phyloP scores from a whole-genome alignment of 139 green algal species.

The Micractinium sp. region DNA sequence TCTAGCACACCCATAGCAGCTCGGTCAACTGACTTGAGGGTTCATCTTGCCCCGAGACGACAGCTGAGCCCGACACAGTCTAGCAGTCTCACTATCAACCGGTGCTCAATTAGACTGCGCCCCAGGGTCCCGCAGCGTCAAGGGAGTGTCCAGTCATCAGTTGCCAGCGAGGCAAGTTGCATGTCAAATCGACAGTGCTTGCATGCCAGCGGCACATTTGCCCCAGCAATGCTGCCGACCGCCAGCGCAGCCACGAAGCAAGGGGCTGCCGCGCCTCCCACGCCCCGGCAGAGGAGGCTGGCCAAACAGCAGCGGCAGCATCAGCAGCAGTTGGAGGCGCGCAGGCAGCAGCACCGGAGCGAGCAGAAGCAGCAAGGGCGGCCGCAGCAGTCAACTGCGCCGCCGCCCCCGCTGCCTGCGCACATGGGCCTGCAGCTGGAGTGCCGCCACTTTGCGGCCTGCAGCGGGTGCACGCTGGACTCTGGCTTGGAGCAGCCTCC shows the following conservation, averaged over 20 bases:
- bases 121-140: too few species aligned
- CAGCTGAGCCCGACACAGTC: too few species aligned
- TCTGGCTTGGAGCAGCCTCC: constrained; percentile 42
- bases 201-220: neutral
- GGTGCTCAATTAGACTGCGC: too few species aligned
- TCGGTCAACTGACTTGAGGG: too few species aligned
- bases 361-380: neutral
- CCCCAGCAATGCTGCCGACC: neutral
- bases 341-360: neutral
- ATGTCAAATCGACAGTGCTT: too few species aligned
- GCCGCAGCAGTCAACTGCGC: neutral
- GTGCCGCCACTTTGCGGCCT: constrained; percentile 63
- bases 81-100: too few species aligned
- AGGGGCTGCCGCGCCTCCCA: too few species aligned
- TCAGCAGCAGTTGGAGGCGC: neutral
- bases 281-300: neutral
- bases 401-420: neutral
- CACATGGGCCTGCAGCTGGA: constrained; percentile 34
- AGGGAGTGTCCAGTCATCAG: too few species aligned
- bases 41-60: too few species aligned
- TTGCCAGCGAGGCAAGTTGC: neutral
- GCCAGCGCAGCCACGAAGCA: neutral
- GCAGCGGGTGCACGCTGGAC: constrained; percentile 62
- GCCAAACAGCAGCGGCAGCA: neutral
- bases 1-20: constrained; percentile 2